A percentile compares a stretch with the other conserved stretches of the same genome.
Evolutionary conservation across 176 grass and related monocot genomes (phyloP).

Genomic region (Stipa capillata): DNA sequence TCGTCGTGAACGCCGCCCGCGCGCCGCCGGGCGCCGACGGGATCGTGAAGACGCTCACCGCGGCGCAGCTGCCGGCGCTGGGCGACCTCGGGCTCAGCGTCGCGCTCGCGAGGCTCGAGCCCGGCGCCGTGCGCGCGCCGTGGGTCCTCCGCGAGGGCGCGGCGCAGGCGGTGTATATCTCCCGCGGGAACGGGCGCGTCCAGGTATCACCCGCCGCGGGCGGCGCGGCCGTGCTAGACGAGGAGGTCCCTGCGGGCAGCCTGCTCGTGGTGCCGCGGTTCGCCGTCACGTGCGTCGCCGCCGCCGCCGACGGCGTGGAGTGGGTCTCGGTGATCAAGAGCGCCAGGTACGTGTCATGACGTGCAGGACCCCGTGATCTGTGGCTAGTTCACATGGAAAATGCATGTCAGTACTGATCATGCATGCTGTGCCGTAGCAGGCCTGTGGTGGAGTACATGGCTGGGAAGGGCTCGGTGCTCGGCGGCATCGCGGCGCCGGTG

Average conservation of each 20-base stretch:
- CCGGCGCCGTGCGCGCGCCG: not conserved
- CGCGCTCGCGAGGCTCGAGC: not conserved
- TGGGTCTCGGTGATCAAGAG: slow-evolving; percentile 37
- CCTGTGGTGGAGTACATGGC: not conserved
- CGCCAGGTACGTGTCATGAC: not conserved
- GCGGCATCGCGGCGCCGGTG: not conserved
- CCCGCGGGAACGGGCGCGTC: slow-evolving; percentile 7
- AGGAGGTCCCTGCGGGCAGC: not conserved
- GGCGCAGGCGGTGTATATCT: slow-evolving; percentile 20
- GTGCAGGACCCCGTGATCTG: not conserved
- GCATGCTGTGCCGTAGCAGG: not conserved
- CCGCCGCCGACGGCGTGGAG: slow-evolving; percentile 17
- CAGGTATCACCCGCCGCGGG: not conserved
- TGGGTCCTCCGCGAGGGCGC: slow-evolving; percentile 8
- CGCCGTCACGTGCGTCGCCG: not conserved
- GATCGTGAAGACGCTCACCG: not conserved
- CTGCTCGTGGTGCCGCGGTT: slow-evolving; percentile 29
- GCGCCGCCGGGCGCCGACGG: not conserved
- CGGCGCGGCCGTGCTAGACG: not conserved
- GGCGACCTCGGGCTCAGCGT: not conserved
- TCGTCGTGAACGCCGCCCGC: not conserved
- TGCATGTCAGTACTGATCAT: not conserved
- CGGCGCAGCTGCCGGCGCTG: not conserved
- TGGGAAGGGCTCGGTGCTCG: slow-evolving; percentile 4
- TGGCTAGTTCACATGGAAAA: not conserved